Evolutionary conservation across 2,329 filamentous ascomycete species (phyloP), one percentile per base, ranked within the genome.

Genomic region (Orbilia blumenaviensis): DNA sequence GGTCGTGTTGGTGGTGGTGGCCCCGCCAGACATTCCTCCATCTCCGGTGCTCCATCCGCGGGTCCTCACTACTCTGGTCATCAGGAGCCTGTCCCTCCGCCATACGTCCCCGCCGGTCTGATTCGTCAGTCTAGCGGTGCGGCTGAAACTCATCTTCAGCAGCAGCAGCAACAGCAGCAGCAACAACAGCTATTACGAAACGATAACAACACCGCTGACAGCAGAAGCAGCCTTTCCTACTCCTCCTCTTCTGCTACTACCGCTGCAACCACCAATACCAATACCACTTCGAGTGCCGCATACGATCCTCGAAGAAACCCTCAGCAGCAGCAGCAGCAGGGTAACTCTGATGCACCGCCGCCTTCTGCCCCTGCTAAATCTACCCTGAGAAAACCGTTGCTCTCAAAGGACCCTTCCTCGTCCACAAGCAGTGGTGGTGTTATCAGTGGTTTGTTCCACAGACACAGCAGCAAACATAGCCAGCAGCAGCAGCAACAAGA

Each of bases 181-280:
- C 38, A 18, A n/a, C 21, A n/a, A 5, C 38, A 78, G 66, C 62
- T 68, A 36, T 74, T 79, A 80, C 27, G 77, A 63, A n/a, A 54
- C 63, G 67, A 77, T 66, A 66, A 58, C 68, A 73, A 56, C 61
- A 73, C 60, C 50, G 34, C 68, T 41, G 68, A 73, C 52, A 52
- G n/a, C n/a, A n/a, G n/a, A n/a, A n/a, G n/a, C n/a, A n/a, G n/a
- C 52, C 61, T 42, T 21, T 62, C 68, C 42, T 73, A 73, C 52
- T 66, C 61, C 73, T 79, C 80, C 16, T 21, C 38, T 41, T n/a
- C 41, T 10, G 6, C 36, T 14, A 38, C 5, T 38, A 38, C 36
- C n/a, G 36, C n/a, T n/a, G 10, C 5, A 34, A 34, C 29, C 29
- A 6, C 36, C 36, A 14, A 14, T 38, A 38, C 36, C n/a, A 7